Base-by-base conservation (phyloP, 1,139 yeast species). In the Taiozyma sp. region DNA sequence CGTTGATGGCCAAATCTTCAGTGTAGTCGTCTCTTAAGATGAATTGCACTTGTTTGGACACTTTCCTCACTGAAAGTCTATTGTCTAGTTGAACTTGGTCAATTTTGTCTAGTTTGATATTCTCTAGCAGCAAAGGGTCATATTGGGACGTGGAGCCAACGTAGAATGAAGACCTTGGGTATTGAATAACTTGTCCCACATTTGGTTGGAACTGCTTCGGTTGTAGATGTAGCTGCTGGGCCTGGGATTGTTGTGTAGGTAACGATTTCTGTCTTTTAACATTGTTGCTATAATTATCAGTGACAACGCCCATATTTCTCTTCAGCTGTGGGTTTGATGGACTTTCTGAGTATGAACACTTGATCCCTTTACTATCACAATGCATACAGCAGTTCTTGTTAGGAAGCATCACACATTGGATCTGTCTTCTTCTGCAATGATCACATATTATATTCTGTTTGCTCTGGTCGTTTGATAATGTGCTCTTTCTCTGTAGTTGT, bases 101-200 rank as follows among this genome's bases (percentile, higher is more conserved):
- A 43, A 83, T 79, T 58, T 79, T 73, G 65, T 68, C 83, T 65
- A 69, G 72, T 63, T 67, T 67, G 42, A 85, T 79, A 47, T 74
- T 67, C 53, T 83, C 80, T 24, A 85, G 66, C 22, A 85, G 69
- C 44, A 76, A 73, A 13, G 77, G 70, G 64, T 85, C 93, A 62
- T 79, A 85, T 46, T 83, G 72, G 39, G 90, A 83, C 0, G 90
- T 83, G 1, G 90, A 81, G 0, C 95, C 95, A 30, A 85, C 81
- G 60, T 81, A 85, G 62, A 85, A 85, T 37, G 89, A 82, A 0
- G 91, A 85, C 50, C 93, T 69, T 2, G 95, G 93, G 58, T 80
- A 85, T 60, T 84, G 91, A 43, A 81, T 74, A 0, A 79, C 75
- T 6, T 54, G 53, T 13, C 49, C 54, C 21, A 53, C 11, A 42